Conservation (phyloP, 2,329 filamentous ascomycete species). For the Dactylellina sp. region DNA sequence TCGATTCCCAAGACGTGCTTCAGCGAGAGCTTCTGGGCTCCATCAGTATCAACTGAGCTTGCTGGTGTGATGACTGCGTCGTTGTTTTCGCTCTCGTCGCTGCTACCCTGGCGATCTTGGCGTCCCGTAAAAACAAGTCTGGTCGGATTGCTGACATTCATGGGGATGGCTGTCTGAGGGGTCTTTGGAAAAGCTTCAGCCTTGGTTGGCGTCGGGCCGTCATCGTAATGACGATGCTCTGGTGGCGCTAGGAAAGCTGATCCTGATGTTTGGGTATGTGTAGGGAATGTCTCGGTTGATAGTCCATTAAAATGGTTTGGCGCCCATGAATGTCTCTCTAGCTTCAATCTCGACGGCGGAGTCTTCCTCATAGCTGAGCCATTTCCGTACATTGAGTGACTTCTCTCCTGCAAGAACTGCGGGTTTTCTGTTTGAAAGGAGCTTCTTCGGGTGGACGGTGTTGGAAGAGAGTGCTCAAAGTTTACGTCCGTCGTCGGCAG, state of each 20-base stretch:
- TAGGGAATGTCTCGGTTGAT: constrained; percentile 29
- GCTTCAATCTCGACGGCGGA: constrained; percentile 49
- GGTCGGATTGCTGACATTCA: constrained; percentile 34
- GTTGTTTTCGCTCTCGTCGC: constrained; percentile 55
- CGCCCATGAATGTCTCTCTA: constrained; percentile 54
- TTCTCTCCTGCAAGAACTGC: constrained; percentile 45
- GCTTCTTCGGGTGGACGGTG: constrained; percentile 46
- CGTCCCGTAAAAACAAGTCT: constrained; percentile 44
- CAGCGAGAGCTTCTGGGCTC: constrained; percentile 50
- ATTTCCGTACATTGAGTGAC: constrained; percentile 45
- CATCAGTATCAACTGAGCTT: constrained; percentile 54
- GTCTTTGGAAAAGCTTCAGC: constrained; percentile 54
- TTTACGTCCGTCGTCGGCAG: constrained; percentile 39
- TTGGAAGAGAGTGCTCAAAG: constrained; percentile 39
- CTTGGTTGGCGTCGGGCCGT: constrained; percentile 55
- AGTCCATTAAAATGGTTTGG: constrained; percentile 46
- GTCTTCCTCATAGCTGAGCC: constrained; percentile 49
- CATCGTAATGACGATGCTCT: constrained; percentile 53
- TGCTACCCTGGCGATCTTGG: constrained; percentile 50
- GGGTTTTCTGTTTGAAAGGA: constrained; percentile 52
- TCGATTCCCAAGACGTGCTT: constrained; percentile 55
- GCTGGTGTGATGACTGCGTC: constrained; percentile 50
- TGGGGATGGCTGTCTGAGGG: constrained; percentile 45
- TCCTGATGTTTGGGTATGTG: constrained; percentile 11
- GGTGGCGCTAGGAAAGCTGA: constrained; percentile 35